Conservation (phyloP, 139 green algal genomes). For the Coelastrella sp. region DNA sequence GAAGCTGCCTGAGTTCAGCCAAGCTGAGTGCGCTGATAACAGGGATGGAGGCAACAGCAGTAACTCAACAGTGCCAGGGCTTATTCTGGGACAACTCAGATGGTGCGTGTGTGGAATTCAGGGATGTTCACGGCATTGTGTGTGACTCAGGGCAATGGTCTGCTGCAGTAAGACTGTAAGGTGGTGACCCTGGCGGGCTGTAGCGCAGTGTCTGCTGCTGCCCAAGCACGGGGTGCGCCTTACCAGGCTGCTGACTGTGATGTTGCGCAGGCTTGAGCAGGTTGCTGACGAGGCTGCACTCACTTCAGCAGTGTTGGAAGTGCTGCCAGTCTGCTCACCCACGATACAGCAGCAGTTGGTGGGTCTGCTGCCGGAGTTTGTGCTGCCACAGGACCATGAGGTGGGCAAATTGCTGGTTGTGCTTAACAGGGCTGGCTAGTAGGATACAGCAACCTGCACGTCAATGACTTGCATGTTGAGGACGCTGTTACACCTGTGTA, state of each 20-base stretch:
- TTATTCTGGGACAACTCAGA: slow-evolving; percentile 54
- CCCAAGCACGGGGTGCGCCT: not conserved
- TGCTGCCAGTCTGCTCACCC: slow-evolving; percentile 41
- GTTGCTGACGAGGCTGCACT: slow-evolving; percentile 19
- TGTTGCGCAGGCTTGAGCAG: slow-evolving; percentile 48
- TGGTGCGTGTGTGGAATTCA: slow-evolving; percentile 36
- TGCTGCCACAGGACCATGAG: slow-evolving; percentile 37
- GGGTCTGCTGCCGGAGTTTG: slow-evolving; percentile 44
- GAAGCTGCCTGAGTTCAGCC: slow-evolving; percentile 46
- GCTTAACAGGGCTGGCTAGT: too few relatives aligned
- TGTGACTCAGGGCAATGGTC: not conserved
- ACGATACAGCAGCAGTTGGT: slow-evolving; percentile 47
- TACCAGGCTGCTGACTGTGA: not conserved
- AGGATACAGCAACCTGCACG: not conserved
- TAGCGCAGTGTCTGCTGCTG: not conserved
- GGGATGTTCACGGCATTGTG: not conserved
- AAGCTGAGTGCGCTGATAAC: slow-evolving; percentile 17
- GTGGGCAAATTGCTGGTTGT: not conserved
- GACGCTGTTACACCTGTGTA: too few relatives aligned
- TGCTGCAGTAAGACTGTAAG: not conserved
- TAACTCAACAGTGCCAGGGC: slow-evolving; percentile 22
- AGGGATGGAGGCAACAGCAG: not conserved
- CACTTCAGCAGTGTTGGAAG: slow-evolving; percentile 33
- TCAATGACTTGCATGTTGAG: too few relatives aligned
- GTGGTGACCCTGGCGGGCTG: too few relatives aligned